Evolutionary conservation across 306 rosid species (phyloP).

Genomic region (Ceratonia siliqua): DNA sequence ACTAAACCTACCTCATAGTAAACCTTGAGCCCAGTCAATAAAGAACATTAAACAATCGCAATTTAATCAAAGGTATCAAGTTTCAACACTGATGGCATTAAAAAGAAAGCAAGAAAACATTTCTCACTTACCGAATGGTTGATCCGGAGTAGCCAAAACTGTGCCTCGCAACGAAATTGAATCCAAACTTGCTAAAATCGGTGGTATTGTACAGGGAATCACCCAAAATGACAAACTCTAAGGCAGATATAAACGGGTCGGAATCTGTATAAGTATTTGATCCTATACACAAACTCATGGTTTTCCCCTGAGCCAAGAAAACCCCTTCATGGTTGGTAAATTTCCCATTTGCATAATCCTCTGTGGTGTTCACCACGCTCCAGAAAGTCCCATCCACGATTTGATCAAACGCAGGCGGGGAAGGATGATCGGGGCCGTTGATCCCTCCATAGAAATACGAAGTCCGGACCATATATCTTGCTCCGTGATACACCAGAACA

Average conservation of each 20-base stretch:
- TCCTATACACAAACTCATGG: constrained; percentile 72
- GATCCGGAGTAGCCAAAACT: constrained; percentile 73
- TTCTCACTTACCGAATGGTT: constrained; percentile 51
- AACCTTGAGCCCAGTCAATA: background rate
- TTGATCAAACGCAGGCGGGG: constrained; percentile 89
- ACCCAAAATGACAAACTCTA: constrained; percentile 63
- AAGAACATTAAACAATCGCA: background rate
- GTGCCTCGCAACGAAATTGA: constrained; percentile 59
- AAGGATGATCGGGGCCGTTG: constrained; percentile 46
- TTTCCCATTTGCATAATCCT: constrained; percentile 45
- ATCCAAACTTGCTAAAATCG: constrained; percentile 48
- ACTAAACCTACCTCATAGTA: background rate
- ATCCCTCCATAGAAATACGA: constrained; percentile 77
- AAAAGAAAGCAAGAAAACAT: constrained; percentile 1
- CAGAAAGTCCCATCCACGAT: constrained; percentile 85
- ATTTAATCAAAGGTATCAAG: background rate
- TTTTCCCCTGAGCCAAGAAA: constrained; percentile 62
- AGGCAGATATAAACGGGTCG: constrained; percentile 84
- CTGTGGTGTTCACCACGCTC: constrained; percentile 77
- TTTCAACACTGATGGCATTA: background rate
- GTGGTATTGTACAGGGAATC: constrained; percentile 74
- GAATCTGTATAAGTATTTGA: constrained; percentile 68
- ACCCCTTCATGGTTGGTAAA: constrained; percentile 69
- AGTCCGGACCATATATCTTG: constrained; percentile 65
- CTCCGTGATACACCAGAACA: constrained; percentile 53